phyloP scores from a whole-genome alignment of 2,329 filamentous ascomycete species.

The Penicillium sp. region DNA sequence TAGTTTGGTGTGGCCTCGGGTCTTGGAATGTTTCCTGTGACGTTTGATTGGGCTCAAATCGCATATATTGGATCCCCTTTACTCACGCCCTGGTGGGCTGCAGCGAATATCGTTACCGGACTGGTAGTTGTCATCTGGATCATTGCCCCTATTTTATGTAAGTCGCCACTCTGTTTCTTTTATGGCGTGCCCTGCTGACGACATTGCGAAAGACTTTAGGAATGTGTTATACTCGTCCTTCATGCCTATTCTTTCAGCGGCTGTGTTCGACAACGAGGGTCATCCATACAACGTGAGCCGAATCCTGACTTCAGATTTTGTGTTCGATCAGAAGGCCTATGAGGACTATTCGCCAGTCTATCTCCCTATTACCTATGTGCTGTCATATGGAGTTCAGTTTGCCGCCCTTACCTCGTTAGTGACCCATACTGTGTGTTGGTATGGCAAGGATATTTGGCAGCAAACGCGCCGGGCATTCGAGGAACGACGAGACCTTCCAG shows the following conservation, averaged over 20 bases:
- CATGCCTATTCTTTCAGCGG: constrained; percentile 80
- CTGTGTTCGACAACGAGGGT: constrained; percentile 83
- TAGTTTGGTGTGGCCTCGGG: constrained; percentile 80
- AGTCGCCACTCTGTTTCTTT: constrained; percentile 12
- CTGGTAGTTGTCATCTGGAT: constrained; percentile 84
- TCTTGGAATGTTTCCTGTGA: constrained; percentile 78
- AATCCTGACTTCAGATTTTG: constrained; percentile 73
- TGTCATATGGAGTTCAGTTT: constrained; percentile 85
- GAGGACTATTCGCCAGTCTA: constrained; percentile 80
- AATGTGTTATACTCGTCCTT: constrained; percentile 80
- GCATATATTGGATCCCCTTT: constrained; percentile 83
- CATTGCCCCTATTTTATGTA: constrained; percentile 70
- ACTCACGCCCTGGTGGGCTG: constrained; percentile 81
- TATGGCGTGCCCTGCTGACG: constrained; percentile 2
- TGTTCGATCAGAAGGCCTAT: constrained; percentile 77
- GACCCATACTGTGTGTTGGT: constrained; percentile 80
- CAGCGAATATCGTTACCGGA: constrained; percentile 79
- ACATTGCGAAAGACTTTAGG: constrained; percentile 59
- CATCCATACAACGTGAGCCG: constrained; percentile 76
- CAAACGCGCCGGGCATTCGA: constrained; percentile 71
- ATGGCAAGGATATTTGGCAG: constrained; percentile 76
- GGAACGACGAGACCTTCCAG: constrained; percentile 56
- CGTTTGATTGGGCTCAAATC: constrained; percentile 90
- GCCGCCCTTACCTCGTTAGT: constrained; percentile 76
- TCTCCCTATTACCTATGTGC: constrained; percentile 79